Evolutionary conservation across 192 early-diverging fungal species (phyloP).

Genomic region (Neocallimastix lanati): DNA sequence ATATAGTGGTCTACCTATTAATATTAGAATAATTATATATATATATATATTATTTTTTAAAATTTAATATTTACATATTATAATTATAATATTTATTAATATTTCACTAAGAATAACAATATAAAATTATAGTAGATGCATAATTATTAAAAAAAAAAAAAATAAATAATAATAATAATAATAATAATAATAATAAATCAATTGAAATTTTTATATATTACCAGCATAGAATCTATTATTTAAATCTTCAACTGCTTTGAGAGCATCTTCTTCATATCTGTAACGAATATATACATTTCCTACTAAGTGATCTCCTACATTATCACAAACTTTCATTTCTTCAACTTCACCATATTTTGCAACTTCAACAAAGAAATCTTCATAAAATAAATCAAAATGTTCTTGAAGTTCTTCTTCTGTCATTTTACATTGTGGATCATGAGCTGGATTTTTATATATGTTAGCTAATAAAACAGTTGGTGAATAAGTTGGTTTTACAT

Average conservation of each 20-base stretch:
- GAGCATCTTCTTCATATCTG: constrained; percentile 79
- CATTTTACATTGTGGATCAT: constrained; percentile 41
- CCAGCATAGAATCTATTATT: constrained; percentile 91
- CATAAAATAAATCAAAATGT: constrained; percentile 90
- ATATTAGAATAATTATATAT: too few species aligned
- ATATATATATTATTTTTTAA: too few species aligned
- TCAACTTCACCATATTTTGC: constrained; percentile 93
- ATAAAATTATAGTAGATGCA: too few species aligned
- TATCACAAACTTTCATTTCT: constrained; percentile 94
- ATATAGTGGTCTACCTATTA: constrained; percentile 68
- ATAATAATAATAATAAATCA: neutral
- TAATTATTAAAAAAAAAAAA: too few species aligned
- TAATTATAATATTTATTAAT: too few species aligned
- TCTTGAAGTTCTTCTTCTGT: constrained; percentile 56
- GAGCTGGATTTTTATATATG: constrained; percentile 83
- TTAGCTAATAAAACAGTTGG: constrained; percentile 88
- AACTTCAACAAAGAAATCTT: constrained; percentile 89
- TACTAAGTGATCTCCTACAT: constrained; percentile 91
- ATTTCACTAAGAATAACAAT: too few species aligned
- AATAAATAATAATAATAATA: neutral
- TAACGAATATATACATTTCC: constrained; percentile 79
- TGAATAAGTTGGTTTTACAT: constrained; percentile 88
- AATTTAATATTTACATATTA: too few species aligned
- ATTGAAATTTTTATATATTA: too few species aligned
- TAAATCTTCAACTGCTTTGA: constrained; percentile 71